A percentile compares a stretch with the other conserved stretches of the same genome.
phyloP scores from a whole-genome alignment of 352 stramenopile species.

The Globisporangium camurandrum region DNA sequence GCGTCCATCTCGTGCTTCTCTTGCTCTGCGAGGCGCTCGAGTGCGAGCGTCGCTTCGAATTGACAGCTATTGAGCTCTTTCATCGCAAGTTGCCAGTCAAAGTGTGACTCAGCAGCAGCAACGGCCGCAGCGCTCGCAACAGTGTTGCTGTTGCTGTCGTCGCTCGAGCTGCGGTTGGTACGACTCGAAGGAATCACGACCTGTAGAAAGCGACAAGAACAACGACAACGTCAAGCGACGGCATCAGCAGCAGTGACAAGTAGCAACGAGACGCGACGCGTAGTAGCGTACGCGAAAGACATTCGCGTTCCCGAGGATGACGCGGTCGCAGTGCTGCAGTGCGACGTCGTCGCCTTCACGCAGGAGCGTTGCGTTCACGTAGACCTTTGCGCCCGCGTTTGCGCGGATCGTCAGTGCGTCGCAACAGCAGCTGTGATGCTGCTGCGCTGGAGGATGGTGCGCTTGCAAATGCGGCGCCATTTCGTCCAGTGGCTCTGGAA shows the following conservation, averaged over 20 bases:
- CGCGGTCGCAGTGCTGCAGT: slow-evolving; percentile 56
- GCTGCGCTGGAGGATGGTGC: not conserved
- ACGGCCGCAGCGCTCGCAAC: too few species aligned
- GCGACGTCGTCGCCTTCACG: slow-evolving; percentile 21
- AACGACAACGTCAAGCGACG: too few species aligned
- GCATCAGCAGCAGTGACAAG: too few species aligned
- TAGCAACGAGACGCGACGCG: not conserved
- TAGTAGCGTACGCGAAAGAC: slow-evolving; percentile 42
- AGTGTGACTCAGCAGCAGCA: slow-evolving; percentile 36
- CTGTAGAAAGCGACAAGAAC: slow-evolving; percentile 1
- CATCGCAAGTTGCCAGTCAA: slow-evolving; percentile 73
- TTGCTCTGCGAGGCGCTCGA: slow-evolving; percentile 46
- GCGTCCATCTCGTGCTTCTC: slow-evolving; percentile 77
- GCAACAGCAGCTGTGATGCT: not conserved
- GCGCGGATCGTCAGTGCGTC: slow-evolving; percentile 24
- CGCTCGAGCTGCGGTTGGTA: slow-evolving; percentile 1
- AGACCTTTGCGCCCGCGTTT: slow-evolving; percentile 46
- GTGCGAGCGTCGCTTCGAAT: slow-evolving; percentile 46
- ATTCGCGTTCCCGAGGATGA: slow-evolving; percentile 74
- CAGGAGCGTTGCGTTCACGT: slow-evolving; percentile 59
- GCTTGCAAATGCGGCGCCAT: slow-evolving; percentile 7
- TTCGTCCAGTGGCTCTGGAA: too few species aligned
- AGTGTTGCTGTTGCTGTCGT: too few species aligned
- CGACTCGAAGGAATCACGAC: slow-evolving; percentile 51
- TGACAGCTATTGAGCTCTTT: slow-evolving; percentile 78